Percentiles rank a stretch among this genome's conserved stretches.
phyloP scores from a whole-genome alignment of 345 rosid species.

The Euphorbia pulcherrima region DNA sequence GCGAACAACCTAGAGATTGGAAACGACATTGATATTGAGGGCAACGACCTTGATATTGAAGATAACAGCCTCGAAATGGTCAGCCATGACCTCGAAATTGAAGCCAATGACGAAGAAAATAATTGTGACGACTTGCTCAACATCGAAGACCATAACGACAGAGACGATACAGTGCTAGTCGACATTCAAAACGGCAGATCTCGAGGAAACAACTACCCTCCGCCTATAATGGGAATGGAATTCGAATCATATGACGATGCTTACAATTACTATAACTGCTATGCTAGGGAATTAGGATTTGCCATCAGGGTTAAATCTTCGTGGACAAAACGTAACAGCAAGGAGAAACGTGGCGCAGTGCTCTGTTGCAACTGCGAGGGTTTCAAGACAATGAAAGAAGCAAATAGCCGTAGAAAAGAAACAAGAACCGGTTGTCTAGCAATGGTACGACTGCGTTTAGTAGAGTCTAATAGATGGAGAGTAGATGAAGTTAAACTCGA shows the following conservation, averaged over 20 bases:
- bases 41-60: slow-evolving; percentile 15
- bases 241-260: slow-evolving; percentile 29
- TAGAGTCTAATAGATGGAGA: slow-evolving; percentile 30
- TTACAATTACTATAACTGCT: slow-evolving; percentile 28
- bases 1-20: slow-evolving; percentile 6
- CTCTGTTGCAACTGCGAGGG: slow-evolving; percentile 30
- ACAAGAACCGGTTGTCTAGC: slow-evolving; percentile 29
- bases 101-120: slow-evolving; percentile 12
- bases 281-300: slow-evolving; percentile 28
- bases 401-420: slow-evolving; percentile 22
- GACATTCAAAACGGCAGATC: slow-evolving; percentile 6
- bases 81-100: slow-evolving; percentile 18
- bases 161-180: not conserved
- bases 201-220: slow-evolving; percentile 10
- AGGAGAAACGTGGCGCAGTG: slow-evolving; percentile 31
- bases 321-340: slow-evolving; percentile 30
- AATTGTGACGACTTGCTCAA: slow-evolving; percentile 10
- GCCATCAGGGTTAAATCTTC: slow-evolving; percentile 28
- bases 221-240: slow-evolving; percentile 26
- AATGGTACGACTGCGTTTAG: slow-evolving; percentile 28
- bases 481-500: slow-evolving; percentile 29
- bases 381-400: slow-evolving; percentile 28
- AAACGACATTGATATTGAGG: slow-evolving; percentile 14
- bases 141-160: slow-evolving; percentile 12
- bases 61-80: slow-evolving; percentile 12